Evolutionary conservation across 2,329 filamentous ascomycete species (phyloP).

Genomic region (Blastomyces percursus): DNA sequence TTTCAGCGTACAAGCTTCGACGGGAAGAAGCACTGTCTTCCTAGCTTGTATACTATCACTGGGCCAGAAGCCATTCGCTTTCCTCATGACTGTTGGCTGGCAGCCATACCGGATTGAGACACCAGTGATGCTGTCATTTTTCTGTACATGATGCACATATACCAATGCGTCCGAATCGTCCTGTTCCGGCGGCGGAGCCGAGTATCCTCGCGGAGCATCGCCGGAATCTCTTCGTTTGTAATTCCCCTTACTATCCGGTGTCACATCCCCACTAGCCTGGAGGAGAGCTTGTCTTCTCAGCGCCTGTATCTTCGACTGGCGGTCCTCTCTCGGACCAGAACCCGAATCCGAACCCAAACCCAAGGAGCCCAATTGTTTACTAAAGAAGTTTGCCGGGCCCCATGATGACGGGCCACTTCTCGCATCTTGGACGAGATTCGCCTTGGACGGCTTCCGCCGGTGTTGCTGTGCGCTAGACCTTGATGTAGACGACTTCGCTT

Average conservation of each 20-base stretch:
- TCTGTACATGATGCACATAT: conserved; percentile 77
- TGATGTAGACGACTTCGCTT: conserved; percentile 14
- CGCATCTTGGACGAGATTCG: conserved; percentile 16
- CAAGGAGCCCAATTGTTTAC: conserved; percentile 18
- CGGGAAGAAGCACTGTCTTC: conserved; percentile 69
- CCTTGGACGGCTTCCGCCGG: conserved; percentile 29
- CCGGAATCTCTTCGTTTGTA: conserved; percentile 39
- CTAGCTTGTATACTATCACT: conserved; percentile 81
- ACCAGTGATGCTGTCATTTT: conserved; percentile 78
- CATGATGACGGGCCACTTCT: conserved; percentile 20
- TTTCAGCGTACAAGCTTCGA: conserved; percentile 78
- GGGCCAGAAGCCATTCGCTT: conserved; percentile 88
- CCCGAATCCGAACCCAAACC: conserved; percentile 23
- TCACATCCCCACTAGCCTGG: conserved; percentile 32
- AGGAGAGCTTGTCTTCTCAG: conserved; percentile 39
- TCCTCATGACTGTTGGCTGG: conserved; percentile 68
- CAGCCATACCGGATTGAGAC: conserved; percentile 86
- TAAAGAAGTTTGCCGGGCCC: conserved; percentile 31
- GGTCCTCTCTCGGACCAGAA: conserved; percentile 30
- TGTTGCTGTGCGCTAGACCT: conserved; percentile 22
- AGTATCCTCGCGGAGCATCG: conserved; percentile 22
- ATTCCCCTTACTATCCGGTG: conserved; percentile 25
- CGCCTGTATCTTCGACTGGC: conserved; percentile 36
- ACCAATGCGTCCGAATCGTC: conserved; percentile 67
- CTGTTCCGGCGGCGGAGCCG: conserved; percentile 36